These are phyloP conservation scores for Diplocarpon mali DNA, from an alignment of 2,329 filamentous ascomycete genomes.

Conservation along the genomic window DNA sequence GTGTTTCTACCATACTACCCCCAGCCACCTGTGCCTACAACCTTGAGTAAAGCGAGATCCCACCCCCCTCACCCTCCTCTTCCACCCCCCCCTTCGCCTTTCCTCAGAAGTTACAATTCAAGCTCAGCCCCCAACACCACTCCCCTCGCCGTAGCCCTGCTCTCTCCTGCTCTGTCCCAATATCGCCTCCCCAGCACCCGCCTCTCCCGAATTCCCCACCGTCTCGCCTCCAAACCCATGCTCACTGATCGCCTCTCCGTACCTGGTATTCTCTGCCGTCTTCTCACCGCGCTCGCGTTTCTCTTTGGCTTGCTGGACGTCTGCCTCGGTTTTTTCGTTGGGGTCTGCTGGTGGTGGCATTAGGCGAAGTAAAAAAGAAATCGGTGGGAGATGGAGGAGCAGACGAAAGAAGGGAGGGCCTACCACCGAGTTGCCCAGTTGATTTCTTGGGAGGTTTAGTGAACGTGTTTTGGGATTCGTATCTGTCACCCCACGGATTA, in stretches of 20 bases:
- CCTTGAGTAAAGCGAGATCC: too few species aligned
- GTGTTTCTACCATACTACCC: too few species aligned
- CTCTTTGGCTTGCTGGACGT: conserved; percentile 8
- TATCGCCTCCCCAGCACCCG: conserved; percentile 25
- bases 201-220: conserved; percentile 28
- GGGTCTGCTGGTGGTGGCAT: not conserved
- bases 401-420: conserved; percentile 4
- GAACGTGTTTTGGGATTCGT: conserved; percentile 44
- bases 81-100: not conserved
- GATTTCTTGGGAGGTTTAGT: conserved; percentile 39
- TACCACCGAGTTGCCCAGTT: conserved; percentile 45
- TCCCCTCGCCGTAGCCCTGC: conserved; percentile 43
- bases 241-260: conserved; percentile 45
- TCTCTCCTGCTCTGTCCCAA: conserved; percentile 27
- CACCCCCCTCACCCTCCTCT: not conserved
- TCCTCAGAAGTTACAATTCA: not conserved
- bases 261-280: conserved; percentile 40
- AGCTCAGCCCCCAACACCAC: conserved; percentile 40
- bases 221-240: conserved; percentile 44
- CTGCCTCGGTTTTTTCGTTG: conserved; percentile 4
- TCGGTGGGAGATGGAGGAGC: not conserved
- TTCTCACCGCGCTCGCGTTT: conserved; percentile 31
- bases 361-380: not conserved
- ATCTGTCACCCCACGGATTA: not conserved
- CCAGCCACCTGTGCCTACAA: too few species aligned